A percentile compares a stretch with the other conserved stretches of the same genome.
Conservation (phyloP, 106 monocot genomes). For the Phalaenopsis equestris region DNA sequence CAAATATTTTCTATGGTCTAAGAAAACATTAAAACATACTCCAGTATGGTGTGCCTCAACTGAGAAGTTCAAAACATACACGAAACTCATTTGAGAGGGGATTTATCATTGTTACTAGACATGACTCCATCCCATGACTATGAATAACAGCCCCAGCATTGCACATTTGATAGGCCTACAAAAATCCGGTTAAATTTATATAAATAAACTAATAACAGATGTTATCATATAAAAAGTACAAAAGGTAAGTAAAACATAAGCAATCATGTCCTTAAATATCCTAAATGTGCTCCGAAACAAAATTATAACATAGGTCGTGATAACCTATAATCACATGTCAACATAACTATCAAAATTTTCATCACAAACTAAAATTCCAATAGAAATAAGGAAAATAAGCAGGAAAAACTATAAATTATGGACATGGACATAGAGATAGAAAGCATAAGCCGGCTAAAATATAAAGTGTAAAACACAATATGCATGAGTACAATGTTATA, state of each 20-base stretch:
- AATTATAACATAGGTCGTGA: not conserved
- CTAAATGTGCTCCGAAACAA: not conserved
- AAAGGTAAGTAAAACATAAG: not conserved
- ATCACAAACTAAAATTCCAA: too few species aligned
- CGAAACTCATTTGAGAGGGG: conserved; percentile 79
- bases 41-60: not conserved
- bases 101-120: conserved; percentile 76
- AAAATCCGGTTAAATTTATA: conserved; percentile 1
- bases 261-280: not conserved
- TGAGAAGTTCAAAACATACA: conserved; percentile 24
- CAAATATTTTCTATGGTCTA: not conserved
- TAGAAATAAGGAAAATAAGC: too few species aligned
- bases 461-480: too few species aligned
- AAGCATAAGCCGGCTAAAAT: too few species aligned
- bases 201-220: not conserved
- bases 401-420: too few species aligned
- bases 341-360: too few species aligned
- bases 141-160: conserved; percentile 95
- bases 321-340: too few species aligned
- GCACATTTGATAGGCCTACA: conserved; percentile 81
- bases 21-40: not conserved
- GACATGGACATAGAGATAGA: too few species aligned
- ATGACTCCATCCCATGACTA: conserved; percentile 97
- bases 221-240: not conserved
- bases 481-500: too few species aligned